A percentile compares a stretch with the other conserved stretches of the same genome.
Evolutionary conservation across 345 rosid species (phyloP).

Genomic region (Lumnitzera littorea): DNA sequence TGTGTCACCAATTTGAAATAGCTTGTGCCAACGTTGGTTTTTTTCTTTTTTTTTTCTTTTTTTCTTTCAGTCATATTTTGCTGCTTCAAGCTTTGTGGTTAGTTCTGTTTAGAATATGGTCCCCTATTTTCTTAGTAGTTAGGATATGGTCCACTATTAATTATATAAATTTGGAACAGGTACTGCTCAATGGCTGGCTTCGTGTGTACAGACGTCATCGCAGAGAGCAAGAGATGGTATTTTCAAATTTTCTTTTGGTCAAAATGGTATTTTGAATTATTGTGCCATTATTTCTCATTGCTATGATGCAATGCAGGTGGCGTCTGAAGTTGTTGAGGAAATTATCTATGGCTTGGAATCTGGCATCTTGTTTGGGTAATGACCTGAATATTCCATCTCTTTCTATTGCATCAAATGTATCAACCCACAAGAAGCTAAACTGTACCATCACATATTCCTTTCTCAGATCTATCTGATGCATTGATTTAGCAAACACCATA

Average conservation of each 20-base stretch:
- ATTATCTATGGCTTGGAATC: constrained; percentile 95
- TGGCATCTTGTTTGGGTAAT: constrained; percentile 90
- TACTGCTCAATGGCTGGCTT: constrained; percentile 86
- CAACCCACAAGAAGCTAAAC: too few species aligned
- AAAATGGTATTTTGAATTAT: constrained; percentile 5
- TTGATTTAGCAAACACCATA: too few species aligned
- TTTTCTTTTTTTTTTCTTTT: too few species aligned
- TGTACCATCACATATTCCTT: too few species aligned
- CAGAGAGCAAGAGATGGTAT: constrained; percentile 81
- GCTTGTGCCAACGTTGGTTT: too few species aligned
- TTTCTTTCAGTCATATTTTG: too few species aligned
- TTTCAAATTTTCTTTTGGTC: constrained; percentile 3
- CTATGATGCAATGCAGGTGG: constrained; percentile 44
- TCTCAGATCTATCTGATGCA: too few species aligned
- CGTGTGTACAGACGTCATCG: constrained; percentile 72
- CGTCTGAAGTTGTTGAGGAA: constrained; percentile 96
- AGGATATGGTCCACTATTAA: too few species aligned
- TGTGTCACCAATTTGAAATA: too few species aligned
- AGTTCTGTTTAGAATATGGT: too few species aligned
- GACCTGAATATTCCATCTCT: background rate
- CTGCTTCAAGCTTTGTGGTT: too few species aligned
- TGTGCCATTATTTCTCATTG: background rate
- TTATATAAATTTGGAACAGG: constrained; percentile 23
- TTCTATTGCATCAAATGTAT: background rate
- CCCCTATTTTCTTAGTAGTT: too few species aligned